phyloP scores from a whole-genome alignment of 148 eudicot genomes.

The Fagopyrum esculentum region DNA sequence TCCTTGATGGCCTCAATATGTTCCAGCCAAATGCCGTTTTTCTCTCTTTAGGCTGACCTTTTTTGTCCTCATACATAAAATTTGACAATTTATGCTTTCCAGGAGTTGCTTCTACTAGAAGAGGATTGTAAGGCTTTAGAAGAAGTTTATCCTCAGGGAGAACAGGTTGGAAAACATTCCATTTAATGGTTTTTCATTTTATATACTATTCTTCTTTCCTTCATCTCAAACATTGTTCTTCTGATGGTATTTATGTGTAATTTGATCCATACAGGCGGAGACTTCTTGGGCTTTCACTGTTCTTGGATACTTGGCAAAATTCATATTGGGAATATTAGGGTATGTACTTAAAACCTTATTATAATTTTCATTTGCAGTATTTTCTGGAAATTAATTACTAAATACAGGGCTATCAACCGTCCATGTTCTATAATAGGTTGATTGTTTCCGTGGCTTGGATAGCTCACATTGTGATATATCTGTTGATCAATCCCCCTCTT shows the following conservation, averaged over 20 bases:
- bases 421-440: constrained; percentile 44
- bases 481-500: constrained; percentile 82
- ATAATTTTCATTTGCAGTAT: neutral
- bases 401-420: neutral
- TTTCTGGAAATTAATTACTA: neutral
- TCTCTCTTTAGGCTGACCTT: neutral
- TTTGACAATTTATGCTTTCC: constrained; percentile 19
- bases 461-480: constrained; percentile 84
- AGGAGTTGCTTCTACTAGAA: constrained; percentile 91
- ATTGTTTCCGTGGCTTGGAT: constrained; percentile 97
- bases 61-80: neutral
- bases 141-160: constrained; percentile 99
- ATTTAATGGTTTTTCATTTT: neutral
- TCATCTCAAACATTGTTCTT: neutral
- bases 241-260: constrained; percentile 11
- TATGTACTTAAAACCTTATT: constrained; percentile 18
- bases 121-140: constrained; percentile 93
- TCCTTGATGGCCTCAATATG: neutral
- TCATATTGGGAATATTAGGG: constrained; percentile 86
- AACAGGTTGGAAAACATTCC: constrained; percentile 54
- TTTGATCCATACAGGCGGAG: constrained; percentile 59
- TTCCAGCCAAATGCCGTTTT: neutral
- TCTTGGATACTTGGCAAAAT: constrained; percentile 92
- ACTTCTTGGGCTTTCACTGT: constrained; percentile 97
- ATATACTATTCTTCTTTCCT: neutral